A percentile compares a stretch with the other conserved stretches of the same genome.
These are phyloP conservation scores for Suhomyces anneliseae DNA, from an alignment of 1,139 yeast genomes.

Conservation along the genomic window DNA sequence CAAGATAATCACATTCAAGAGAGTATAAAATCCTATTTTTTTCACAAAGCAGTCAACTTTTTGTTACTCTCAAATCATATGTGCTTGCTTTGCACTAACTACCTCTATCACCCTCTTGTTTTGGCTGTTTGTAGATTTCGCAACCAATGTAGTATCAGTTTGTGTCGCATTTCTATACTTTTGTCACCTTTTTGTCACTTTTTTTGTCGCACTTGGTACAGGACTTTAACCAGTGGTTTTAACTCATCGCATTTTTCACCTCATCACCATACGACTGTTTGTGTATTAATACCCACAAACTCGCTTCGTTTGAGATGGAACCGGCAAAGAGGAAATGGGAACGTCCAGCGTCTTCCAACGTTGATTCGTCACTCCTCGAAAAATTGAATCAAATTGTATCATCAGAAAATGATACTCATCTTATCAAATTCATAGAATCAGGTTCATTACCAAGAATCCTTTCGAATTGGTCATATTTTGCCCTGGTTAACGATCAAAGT, in stretches of 20 bases:
- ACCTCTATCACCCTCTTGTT: too few species aligned
- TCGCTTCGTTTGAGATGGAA: background rate
- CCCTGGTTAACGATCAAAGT: conserved; percentile 61
- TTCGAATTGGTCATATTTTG: conserved; percentile 57
- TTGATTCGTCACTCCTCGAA: conserved; percentile 20
- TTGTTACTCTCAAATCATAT: too few species aligned
- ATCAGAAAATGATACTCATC: conserved; percentile 10
- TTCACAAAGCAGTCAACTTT: too few species aligned
- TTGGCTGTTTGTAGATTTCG: too few species aligned
- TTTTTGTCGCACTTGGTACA: background rate
- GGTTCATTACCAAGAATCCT: conserved; percentile 24
- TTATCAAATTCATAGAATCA: conserved; percentile 18
- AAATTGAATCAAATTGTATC: conserved; percentile 15
- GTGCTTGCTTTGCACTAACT: too few species aligned
- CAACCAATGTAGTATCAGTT: too few species aligned
- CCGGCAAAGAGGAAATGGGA: conserved; percentile 10
- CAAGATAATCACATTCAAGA: too few species aligned
- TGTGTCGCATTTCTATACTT: too few species aligned
- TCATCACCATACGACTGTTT: background rate
- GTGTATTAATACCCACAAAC: background rate
- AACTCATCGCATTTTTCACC: background rate
- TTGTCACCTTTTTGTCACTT: background rate
- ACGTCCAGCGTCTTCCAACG: conserved; percentile 14
- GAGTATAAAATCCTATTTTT: too few species aligned
- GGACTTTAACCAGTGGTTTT: background rate